Conservation (phyloP, 768 basidiomycete species). For the Kwoniella sp. region DNA sequence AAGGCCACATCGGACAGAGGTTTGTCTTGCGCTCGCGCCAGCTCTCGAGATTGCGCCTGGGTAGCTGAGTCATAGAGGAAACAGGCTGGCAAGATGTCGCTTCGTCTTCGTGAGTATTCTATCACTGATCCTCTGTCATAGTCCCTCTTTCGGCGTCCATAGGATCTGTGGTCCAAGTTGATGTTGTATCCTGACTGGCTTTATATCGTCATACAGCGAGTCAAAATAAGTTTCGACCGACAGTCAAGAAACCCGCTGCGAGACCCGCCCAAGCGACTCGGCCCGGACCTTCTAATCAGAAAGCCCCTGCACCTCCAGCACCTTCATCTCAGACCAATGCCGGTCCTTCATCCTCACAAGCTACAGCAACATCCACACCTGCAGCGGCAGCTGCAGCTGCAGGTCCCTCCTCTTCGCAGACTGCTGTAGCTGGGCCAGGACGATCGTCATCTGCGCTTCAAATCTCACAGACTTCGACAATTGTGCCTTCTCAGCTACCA, state of each 20-base stretch:
- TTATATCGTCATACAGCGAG: too few species aligned
- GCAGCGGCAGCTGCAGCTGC: background rate
- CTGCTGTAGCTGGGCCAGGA: background rate
- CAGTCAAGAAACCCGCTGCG: too few species aligned
- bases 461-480: background rate
- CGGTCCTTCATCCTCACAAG: background rate
- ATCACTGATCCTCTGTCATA: too few species aligned
- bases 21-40: too few species aligned
- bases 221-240: slow-evolving; percentile 28
- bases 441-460: background rate
- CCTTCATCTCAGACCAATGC: background rate
- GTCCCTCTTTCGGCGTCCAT: too few species aligned
- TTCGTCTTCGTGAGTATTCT: slow-evolving; percentile 30
- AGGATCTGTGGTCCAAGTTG: too few species aligned
- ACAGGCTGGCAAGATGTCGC: slow-evolving; percentile 16
- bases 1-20: too few species aligned
- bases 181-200: too few species aligned
- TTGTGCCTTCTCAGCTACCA: background rate
- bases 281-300: slow-evolving; percentile 1
- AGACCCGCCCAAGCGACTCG: slow-evolving; percentile 10
- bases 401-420: slow-evolving; percentile 6
- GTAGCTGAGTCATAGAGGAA: background rate
- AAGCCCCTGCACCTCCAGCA: slow-evolving; percentile 6
- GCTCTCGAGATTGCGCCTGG: background rate
- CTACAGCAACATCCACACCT: too few species aligned